Conservation (phyloP, 2,329 filamentous ascomycete species). For the Endocalyx cinctus region DNA sequence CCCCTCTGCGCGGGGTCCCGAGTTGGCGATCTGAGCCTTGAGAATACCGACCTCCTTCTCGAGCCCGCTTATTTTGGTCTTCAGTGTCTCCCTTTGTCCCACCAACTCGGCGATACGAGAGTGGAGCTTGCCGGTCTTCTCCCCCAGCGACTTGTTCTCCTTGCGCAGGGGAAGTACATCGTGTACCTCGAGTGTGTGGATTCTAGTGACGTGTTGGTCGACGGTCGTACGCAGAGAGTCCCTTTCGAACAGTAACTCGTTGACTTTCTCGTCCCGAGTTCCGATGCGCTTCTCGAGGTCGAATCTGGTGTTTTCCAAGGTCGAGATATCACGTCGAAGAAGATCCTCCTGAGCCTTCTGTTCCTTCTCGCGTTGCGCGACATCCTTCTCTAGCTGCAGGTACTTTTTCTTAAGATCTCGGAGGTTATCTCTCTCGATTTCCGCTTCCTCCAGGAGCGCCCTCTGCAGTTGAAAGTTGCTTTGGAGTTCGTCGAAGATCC, state of each 20-base stretch:
- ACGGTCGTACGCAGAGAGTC: constrained; percentile 17
- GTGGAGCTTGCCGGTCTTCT: constrained; percentile 24
- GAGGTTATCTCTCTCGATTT: constrained; percentile 31
- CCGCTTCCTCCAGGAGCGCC: constrained; percentile 22
- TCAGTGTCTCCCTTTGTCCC: constrained; percentile 19
- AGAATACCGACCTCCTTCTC: constrained; percentile 10
- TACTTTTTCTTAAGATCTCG: constrained; percentile 21
- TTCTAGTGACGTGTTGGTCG: constrained; percentile 8
- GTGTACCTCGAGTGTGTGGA: background rate
- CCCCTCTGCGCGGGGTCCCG: constrained; percentile 8
- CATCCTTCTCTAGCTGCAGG: constrained; percentile 19
- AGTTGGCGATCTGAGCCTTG: constrained; percentile 5
- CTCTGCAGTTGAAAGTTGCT: constrained; percentile 30
- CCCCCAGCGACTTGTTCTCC: constrained; percentile 22
- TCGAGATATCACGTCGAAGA: constrained; percentile 19
- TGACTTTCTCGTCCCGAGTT: constrained; percentile 22
- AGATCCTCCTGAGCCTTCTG: constrained; percentile 20
- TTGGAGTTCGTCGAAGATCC: constrained; percentile 30
- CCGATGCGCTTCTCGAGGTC: constrained; percentile 20
- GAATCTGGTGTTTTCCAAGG: constrained; percentile 15
- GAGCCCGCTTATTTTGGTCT: constrained; percentile 13
- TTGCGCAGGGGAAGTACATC: constrained; percentile 2
- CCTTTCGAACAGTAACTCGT: constrained; percentile 18
- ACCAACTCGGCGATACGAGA: constrained; percentile 19
- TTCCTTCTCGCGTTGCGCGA: constrained; percentile 15